Conservation (phyloP, 2,329 filamentous ascomycete species). For the Chaetomium globosum region DNA sequence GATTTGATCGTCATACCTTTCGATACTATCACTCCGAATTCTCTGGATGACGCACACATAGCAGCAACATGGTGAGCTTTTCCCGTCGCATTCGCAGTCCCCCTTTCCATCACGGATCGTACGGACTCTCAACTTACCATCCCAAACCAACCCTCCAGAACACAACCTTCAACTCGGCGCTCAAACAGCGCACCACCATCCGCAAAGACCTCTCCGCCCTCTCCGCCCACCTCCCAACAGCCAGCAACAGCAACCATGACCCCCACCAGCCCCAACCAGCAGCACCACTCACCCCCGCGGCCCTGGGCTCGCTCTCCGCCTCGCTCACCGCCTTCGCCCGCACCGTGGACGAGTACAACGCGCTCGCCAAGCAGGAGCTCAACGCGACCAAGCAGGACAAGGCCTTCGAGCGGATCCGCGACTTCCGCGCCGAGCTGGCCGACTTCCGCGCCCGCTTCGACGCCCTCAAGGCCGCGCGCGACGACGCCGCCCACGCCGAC, state of each 20-base stretch:
- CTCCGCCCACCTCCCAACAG: slow-evolving; percentile 43
- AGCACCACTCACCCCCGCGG: slow-evolving; percentile 54
- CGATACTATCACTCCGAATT: neutral
- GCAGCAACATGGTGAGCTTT: neutral
- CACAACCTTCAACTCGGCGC: slow-evolving; percentile 80
- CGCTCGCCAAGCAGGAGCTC: slow-evolving; percentile 82
- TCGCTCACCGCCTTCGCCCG: slow-evolving; percentile 74
- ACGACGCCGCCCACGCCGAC: slow-evolving; percentile 67
- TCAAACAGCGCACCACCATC: slow-evolving; percentile 81
- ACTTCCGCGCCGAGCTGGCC: slow-evolving; percentile 78
- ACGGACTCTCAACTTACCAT: neutral
- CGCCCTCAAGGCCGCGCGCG: slow-evolving; percentile 72
- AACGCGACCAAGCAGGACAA: slow-evolving; percentile 91
- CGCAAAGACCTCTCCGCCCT: slow-evolving; percentile 75
- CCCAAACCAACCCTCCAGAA: slow-evolving; percentile 59
- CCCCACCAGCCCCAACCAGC: slow-evolving; percentile 5
- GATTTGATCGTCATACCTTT: too few relatives aligned
- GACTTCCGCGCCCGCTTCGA: slow-evolving; percentile 81
- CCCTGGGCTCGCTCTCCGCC: slow-evolving; percentile 68
- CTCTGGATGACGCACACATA: neutral
- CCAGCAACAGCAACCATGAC: slow-evolving; percentile 3
- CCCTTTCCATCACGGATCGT: neutral
- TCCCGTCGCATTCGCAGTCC: neutral
- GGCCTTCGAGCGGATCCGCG: slow-evolving; percentile 79
- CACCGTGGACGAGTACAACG: slow-evolving; percentile 89